phyloP scores from a whole-genome alignment of 1,284 basidiomycete species.

The Stygiomarasmius scandens region DNA sequence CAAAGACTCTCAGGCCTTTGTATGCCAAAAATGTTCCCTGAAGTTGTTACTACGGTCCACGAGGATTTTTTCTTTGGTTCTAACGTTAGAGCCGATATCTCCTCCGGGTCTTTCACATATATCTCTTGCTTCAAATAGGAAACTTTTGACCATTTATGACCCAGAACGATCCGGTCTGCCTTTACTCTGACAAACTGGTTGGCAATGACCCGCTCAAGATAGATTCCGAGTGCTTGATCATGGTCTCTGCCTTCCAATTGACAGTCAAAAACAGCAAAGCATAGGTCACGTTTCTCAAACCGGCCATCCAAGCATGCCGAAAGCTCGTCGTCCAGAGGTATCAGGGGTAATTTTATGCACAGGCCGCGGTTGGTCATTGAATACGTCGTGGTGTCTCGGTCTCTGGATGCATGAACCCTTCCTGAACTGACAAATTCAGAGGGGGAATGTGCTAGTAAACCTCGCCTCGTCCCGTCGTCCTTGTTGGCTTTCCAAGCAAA shows the following conservation, averaged over 20 bases:
- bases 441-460: neutral
- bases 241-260: neutral
- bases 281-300: neutral
- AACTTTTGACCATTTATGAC: neutral
- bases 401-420: neutral
- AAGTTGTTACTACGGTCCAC: neutral
- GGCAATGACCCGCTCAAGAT: neutral
- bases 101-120: neutral
- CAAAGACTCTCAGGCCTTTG: neutral
- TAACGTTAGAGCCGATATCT: neutral
- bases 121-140: neutral
- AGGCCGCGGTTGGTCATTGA: neutral
- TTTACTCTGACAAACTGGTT: neutral
- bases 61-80: neutral
- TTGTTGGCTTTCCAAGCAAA: neutral
- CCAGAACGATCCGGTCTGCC: neutral
- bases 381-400: neutral
- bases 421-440: neutral
- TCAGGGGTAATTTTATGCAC: neutral
- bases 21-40: neutral
- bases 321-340: neutral
- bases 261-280: neutral
- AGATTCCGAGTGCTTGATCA: neutral
- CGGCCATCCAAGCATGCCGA: neutral
- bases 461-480: neutral